Percentiles rank a stretch among this genome's conserved stretches.
phyloP scores from a whole-genome alignment of 148 eudicot species.

The Rhododendron williamsianum region DNA sequence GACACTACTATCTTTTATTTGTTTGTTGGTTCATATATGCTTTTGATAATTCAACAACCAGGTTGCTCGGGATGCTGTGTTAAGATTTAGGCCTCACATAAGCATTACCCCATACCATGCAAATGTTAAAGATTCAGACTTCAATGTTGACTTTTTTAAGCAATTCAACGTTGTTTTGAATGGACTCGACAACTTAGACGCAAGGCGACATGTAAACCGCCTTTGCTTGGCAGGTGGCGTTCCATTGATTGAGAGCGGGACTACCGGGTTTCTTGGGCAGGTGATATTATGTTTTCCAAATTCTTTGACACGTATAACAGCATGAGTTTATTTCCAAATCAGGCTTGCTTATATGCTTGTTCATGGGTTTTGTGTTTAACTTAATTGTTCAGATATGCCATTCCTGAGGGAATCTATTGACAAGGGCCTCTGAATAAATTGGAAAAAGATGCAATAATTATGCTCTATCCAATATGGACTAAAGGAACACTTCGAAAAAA shows the following conservation, averaged over 20 bases:
- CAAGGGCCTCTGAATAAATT: not conserved
- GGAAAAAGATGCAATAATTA: not conserved
- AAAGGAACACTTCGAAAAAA: not conserved
- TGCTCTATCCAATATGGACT: not conserved
- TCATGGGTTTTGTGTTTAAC: not conserved
- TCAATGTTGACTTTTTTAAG: slow-evolving; percentile 89
- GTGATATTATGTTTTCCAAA: slow-evolving; percentile 23
- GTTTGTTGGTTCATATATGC: slow-evolving; percentile 1
- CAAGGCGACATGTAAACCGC: slow-evolving; percentile 95
- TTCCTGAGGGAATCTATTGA: not conserved
- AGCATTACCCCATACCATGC: slow-evolving; percentile 87
- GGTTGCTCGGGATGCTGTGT: slow-evolving; percentile 95
- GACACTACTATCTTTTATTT: not conserved
- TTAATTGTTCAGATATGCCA: not conserved
- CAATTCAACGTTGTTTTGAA: slow-evolving; percentile 80
- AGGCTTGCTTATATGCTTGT: slow-evolving; percentile 2
- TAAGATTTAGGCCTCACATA: slow-evolving; percentile 79
- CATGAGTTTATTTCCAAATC: not conserved
- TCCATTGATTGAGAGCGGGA: slow-evolving; percentile 89
- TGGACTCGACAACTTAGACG: slow-evolving; percentile 95
- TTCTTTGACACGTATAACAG: not conserved
- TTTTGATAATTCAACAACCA: slow-evolving; percentile 15
- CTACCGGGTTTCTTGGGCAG: slow-evolving; percentile 96
- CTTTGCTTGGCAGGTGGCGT: slow-evolving; percentile 90
- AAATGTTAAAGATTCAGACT: slow-evolving; percentile 78